Evolutionary conservation across 352 stramenopile species (phyloP), one percentile per base, ranked within the genome.

Genomic region (Globisporangium mamillatum): DNA sequence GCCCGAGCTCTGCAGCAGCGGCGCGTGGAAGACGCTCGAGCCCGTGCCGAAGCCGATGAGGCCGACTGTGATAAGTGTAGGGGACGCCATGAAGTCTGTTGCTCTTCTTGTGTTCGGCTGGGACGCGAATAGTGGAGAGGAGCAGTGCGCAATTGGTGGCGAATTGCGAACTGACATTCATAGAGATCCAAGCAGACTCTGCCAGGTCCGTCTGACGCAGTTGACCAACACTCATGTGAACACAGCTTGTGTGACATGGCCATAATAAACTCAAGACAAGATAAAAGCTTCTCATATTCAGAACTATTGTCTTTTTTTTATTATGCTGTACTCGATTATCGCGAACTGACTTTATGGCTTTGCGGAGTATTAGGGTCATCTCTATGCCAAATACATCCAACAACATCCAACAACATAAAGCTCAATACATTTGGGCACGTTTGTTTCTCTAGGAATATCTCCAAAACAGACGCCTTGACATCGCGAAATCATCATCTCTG

Each of bases 11-110:
- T 83, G 68, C 59, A 93, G 74, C 67, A 93, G 71, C 36, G 85
- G 85, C 60, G 82, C 79, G 66, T 93, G 85, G 75, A 93, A 93
- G 52, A 90, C 81, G 74, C 75, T 88, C 48, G 82, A 88, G 64
- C 79, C 85, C 1, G 76, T 84, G 70, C 85, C 85, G 64, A 90
- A 93, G 70, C 85, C 85, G 10, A 91, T 80, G 71, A 93, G 79
- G 2, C 85, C 85, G 10, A 90, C 83, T 53, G 44, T 61, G 68
- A 91, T 89, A 46, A 73, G 78, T 24, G 46, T 36, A 22, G 24
- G 32, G 22, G 41, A 29, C 32, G 56, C 32, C 56, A 62, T 62
- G n/a, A 3, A 4, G 44, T 22, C 18, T 50, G 2, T 6, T 57
- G 14, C 29, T 32, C 29, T 20, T 12, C 14, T 67, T 62, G 29